These are phyloP conservation scores for Fusarium sp. DNA, from an alignment of 2,329 filamentous ascomycete species.

Conservation along the genomic window DNA sequence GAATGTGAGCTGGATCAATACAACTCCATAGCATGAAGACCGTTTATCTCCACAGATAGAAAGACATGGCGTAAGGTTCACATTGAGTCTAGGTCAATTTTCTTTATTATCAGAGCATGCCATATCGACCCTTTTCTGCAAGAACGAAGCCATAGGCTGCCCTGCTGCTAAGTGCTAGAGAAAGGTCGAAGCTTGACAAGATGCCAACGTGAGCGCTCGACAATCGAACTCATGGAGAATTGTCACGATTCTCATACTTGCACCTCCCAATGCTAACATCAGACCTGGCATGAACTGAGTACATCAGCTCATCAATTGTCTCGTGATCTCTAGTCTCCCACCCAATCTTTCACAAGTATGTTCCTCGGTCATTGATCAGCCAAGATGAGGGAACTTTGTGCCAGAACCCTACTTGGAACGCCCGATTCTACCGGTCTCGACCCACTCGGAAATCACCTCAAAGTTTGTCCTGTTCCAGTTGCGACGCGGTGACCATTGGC, in stretches of 20 bases:
- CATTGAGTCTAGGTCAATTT: no score
- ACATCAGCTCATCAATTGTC: not conserved
- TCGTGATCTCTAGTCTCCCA: fast-evolving
- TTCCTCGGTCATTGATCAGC: not conserved
- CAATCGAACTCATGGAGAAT: not conserved
- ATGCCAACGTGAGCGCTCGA: not conserved
- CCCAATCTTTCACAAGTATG: not conserved
- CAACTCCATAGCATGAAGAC: not conserved
- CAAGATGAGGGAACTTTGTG: not conserved
- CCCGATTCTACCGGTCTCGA: no score
- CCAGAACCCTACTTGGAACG: no score
- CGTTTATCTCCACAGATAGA: not conserved
- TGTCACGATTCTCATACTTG: not conserved
- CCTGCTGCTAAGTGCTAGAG: not conserved
- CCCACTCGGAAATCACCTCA: no score
- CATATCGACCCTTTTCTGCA: not conserved
- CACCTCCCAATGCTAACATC: not conserved
- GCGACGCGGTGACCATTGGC: not conserved
- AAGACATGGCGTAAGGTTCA: no score
- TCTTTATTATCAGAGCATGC: not conserved
- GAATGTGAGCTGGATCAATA: not conserved
- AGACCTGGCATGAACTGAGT: not conserved
- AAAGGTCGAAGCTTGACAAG: not conserved
- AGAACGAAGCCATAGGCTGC: not conserved
- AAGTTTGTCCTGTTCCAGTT: not conserved